Evolutionary conservation across 2,329 filamentous ascomycete species (phyloP), one percentile per base, ranked within the genome.

Genomic region (Calonectria pauciramosa): DNA sequence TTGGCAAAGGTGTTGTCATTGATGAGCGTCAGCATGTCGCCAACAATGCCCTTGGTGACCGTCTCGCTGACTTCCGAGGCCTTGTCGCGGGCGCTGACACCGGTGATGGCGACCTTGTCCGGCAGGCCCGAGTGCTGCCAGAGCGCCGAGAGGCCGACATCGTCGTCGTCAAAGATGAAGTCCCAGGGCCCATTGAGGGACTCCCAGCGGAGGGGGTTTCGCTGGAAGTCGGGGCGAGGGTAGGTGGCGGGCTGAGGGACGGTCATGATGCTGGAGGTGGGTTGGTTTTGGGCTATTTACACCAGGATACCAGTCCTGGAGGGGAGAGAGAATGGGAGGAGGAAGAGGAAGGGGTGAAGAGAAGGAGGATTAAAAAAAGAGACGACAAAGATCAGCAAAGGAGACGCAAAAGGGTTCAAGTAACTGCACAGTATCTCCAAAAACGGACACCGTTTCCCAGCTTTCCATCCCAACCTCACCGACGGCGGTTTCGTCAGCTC

Each of bases 191-290:
- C 92, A 76, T 94, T 90, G 60, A 94, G 88, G 1, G 90, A 90
- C 51, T 85, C 82, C 92, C 92, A 94, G 59, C 85, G 87, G 34
- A 92, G 86, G 32, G 86, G 80, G 38, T 85, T 83, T 70, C 92
- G 91, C 69, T 89, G 81, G 82, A 93, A 94, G 83, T 94, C 92
- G 1, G 92, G 92, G 70, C 93, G 91, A 30, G 92, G 93, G 78
- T 94, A 93, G 10, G 68, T 38, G 8, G 72, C 59, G 52, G 44
- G 54, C 32, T 70, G 71, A 20, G 72, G 71, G 52, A 51, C 44
- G 63, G 78, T 79, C 79, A 81, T 82, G n/a, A 66, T 73, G 54
- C 34, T 18, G 36, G 68, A 47, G 30, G n/a, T n/a, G n/a, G 18
- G 26, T 38, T 36, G 20, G 9, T 1, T 23, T 36, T 47, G 4